Conservation (phyloP, 2,329 filamentous ascomycete species). For the Pseudogymnoascus sp. region DNA sequence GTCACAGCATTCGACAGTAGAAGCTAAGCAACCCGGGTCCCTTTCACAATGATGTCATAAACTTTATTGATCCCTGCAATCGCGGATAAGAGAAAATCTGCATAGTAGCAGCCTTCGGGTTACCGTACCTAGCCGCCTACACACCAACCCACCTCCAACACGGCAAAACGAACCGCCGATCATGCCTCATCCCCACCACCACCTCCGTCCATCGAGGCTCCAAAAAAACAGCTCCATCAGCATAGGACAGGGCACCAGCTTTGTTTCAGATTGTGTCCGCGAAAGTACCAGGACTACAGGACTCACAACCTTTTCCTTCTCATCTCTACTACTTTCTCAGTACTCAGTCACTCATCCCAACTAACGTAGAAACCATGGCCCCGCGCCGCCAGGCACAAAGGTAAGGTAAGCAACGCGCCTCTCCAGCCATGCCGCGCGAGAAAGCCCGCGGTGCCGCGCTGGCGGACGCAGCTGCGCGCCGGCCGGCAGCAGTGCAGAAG, state of each 20-base stretch:
- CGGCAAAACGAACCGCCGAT: background rate
- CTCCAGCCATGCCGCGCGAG: background rate
- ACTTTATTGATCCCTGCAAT: conserved; percentile 4
- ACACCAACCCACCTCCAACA: background rate
- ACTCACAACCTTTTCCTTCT: background rate
- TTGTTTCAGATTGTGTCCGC: background rate
- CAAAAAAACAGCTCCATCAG: background rate
- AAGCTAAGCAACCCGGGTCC: background rate
- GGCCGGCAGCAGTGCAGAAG: background rate
- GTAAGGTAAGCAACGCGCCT: background rate
- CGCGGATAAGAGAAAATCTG: conserved; percentile 1
- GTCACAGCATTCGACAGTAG: background rate
- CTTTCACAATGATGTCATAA: background rate
- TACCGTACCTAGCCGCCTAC: background rate
- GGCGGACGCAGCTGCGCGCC: background rate
- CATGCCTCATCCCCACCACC: background rate
- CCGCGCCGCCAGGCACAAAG: background rate
- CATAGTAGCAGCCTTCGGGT: background rate
- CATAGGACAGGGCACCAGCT: background rate
- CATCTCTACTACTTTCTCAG: background rate
- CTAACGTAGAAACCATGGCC: background rate
- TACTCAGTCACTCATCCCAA: background rate
- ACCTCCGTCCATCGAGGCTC: background rate
- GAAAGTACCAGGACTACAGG: background rate
- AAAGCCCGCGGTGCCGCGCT: background rate